These are phyloP conservation scores for Fusarium longipes DNA, from an alignment of 2,329 filamentous ascomycete species.

Conservation along the genomic window DNA sequence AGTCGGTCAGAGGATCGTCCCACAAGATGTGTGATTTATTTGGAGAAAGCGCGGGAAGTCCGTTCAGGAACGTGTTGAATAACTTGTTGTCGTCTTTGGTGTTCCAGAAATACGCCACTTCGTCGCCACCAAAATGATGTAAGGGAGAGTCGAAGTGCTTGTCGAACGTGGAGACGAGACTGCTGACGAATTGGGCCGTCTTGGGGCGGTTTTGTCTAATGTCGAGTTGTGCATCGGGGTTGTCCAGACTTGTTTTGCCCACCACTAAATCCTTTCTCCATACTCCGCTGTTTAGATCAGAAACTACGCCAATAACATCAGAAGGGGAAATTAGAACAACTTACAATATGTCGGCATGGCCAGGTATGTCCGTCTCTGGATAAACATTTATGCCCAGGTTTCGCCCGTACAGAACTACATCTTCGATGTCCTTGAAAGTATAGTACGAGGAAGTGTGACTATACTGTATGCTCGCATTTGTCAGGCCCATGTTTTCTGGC, in stretches of 20 bases:
- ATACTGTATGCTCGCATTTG: slow-evolving; percentile 5
- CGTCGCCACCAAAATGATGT: slow-evolving; percentile 18
- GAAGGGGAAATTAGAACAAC: fast-evolving
- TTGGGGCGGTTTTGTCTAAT: not conserved
- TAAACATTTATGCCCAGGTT: slow-evolving; percentile 1
- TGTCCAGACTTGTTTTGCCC: not conserved
- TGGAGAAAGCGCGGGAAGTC: not conserved
- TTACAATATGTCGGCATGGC: slow-evolving; percentile 17
- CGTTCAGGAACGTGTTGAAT: slow-evolving; percentile 1
- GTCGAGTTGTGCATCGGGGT: slow-evolving; percentile 2
- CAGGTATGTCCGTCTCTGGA: slow-evolving; percentile 21
- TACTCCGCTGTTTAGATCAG: not conserved
- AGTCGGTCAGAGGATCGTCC: slow-evolving; percentile 13
- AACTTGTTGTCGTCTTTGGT: slow-evolving; percentile 6
- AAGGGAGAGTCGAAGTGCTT: not conserved
- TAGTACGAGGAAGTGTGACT: not conserved
- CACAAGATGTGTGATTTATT: slow-evolving; percentile 7
- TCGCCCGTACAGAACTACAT: not conserved
- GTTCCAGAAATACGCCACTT: slow-evolving; percentile 13
- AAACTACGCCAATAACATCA: fast-evolving
- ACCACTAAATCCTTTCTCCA: slow-evolving; percentile 16
- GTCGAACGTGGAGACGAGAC: not conserved
- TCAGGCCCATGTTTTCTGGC: not conserved
- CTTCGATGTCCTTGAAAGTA: not conserved
- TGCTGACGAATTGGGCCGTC: not conserved